Evolutionary conservation across 2,329 filamentous ascomycete species (phyloP).

Genomic region (Fusarium sterilihyphosum): DNA sequence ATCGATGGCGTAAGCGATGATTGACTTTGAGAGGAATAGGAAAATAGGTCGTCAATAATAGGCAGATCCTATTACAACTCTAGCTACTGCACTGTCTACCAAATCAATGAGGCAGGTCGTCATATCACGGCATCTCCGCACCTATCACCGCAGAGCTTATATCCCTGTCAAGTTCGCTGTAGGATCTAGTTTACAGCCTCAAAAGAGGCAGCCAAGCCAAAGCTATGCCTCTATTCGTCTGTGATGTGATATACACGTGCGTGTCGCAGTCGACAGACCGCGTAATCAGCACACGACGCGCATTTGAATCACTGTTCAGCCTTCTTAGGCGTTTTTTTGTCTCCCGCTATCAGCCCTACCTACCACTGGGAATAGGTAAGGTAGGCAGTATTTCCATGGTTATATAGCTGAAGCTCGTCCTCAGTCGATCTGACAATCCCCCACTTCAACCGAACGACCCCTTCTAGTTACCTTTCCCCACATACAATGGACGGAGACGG

Average conservation of each 20-base stretch:
- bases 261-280: conserved; percentile 15
- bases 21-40: not conserved
- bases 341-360: conserved; percentile 13
- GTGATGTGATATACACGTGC: not conserved
- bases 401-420: conserved; percentile 1
- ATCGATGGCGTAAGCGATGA: conserved; percentile 29
- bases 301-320: conserved; percentile 1
- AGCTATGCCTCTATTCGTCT: conserved; percentile 18
- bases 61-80: not conserved
- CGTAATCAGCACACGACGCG: conserved; percentile 27
- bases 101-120: conserved; percentile 1
- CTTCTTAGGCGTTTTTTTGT: conserved; percentile 4
- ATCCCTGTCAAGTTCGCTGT: not conserved
- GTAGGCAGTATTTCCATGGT: not conserved
- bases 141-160: not conserved
- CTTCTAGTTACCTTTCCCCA: not conserved
- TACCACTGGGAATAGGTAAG: conserved; percentile 8
- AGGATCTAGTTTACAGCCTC: conserved; percentile 17
- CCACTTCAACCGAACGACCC: not conserved
- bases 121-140: not conserved
- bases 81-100: not conserved
- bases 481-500: conserved; percentile 47
- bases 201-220: conserved; percentile 20
- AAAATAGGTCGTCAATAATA: not conserved
- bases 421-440: conserved; percentile 6